Evolutionary conservation across 176 grass and related monocot genomes (phyloP).

Genomic region (Cenchrus americanus): DNA sequence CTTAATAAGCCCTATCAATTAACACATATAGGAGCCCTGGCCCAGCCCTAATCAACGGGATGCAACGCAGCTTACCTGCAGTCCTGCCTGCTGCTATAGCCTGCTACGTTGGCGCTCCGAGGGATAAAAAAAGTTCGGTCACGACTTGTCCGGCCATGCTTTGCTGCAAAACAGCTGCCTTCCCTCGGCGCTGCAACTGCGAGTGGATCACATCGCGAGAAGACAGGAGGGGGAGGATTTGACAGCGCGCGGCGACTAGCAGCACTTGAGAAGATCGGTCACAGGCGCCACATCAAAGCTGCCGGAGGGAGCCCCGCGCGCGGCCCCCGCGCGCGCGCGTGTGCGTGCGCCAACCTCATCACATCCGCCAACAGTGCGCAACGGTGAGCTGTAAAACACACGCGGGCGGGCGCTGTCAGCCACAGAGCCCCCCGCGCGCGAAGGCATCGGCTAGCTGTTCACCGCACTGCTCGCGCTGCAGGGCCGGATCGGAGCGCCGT

Average conservation of each 20-base stretch:
- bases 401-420: slow-evolving; percentile 14
- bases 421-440: background rate
- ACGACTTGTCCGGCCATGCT: background rate
- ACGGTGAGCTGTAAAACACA: slow-evolving; percentile 50
- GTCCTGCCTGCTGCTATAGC: no score
- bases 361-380: background rate
- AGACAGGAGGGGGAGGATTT: slow-evolving; percentile 18
- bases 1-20: no score
- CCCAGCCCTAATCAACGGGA: background rate
- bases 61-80: no score
- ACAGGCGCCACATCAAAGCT: slow-evolving; percentile 22
- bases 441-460: background rate
- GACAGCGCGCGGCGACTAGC: slow-evolving; percentile 29
- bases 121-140: no score
- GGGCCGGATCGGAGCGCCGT: background rate
- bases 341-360: slow-evolving; percentile 28
- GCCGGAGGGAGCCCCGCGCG: background rate
- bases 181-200: background rate
- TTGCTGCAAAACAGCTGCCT: background rate
- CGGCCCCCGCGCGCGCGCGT: background rate
- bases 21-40: no score
- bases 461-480: slow-evolving; percentile 36
- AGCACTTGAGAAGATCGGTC: background rate
- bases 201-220: background rate
- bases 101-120: no score